Evolutionary conservation across 257 asterid species (phyloP).

Genomic region (Solanum gandarillasii): DNA sequence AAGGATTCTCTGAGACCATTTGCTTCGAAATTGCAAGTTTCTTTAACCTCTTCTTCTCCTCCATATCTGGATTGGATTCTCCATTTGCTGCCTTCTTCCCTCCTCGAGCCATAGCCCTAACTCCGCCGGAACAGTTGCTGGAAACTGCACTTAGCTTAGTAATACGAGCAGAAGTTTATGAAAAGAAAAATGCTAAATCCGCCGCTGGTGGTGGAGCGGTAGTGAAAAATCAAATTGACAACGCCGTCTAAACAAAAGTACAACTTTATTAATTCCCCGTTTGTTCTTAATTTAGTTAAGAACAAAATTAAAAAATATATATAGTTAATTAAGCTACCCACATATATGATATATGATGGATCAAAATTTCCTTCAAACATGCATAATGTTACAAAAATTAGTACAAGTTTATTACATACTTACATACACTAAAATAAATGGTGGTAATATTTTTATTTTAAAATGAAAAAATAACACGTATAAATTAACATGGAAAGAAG

Average conservation of each 20-base stretch:
- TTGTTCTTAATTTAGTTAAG: no score
- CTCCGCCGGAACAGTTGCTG: background rate
- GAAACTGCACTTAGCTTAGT: background rate
- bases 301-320: no score
- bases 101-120: background rate
- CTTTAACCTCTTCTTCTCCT: conserved; percentile 51
- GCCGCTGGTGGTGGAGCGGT: background rate
- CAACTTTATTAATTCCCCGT: background rate
- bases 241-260: background rate
- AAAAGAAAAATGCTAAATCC: background rate
- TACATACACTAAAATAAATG: background rate
- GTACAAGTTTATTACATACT: no score
- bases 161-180: background rate
- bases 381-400: background rate
- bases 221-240: background rate
- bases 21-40: conserved; percentile 37
- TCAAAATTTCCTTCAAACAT: background rate
- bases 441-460: background rate
- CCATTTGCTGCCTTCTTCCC: conserved; percentile 24
- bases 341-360: background rate
- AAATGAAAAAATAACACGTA: background rate
- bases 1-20: conserved; percentile 33
- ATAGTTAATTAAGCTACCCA: background rate
- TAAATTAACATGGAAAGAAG: background rate
- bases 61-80: conserved; percentile 30